These are phyloP conservation scores for Cyclospora cayetanensis DNA, from an alignment of 169 alveolate genomes.

Conservation along the genomic window DNA sequence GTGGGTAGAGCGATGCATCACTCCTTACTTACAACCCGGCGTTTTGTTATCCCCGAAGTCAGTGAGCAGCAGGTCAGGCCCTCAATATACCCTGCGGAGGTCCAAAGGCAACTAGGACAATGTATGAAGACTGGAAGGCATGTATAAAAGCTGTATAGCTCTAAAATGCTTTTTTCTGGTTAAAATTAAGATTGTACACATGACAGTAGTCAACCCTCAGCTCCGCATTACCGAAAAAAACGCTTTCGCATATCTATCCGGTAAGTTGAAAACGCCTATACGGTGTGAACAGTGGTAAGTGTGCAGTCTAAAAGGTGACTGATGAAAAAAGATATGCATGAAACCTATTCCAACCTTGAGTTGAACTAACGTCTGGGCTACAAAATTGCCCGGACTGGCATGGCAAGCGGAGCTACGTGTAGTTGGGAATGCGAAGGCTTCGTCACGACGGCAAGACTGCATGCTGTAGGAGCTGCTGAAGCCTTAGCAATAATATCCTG, in stretches of 20 bases:
- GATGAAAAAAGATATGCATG: too few species aligned
- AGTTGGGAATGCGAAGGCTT: too few species aligned
- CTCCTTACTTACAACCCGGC: neutral
- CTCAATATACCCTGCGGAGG: neutral
- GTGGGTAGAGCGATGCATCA: conserved; percentile 46
- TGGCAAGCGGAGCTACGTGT: too few species aligned
- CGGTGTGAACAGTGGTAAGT: too few species aligned
- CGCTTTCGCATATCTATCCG: neutral
- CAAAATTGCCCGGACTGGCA: too few species aligned
- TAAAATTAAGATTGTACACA: neutral
- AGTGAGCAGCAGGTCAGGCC: neutral
- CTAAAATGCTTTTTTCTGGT: neutral
- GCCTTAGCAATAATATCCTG: too few species aligned
- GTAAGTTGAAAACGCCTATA: too few species aligned
- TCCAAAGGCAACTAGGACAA: neutral
- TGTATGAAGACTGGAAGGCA: conserved; percentile 29
- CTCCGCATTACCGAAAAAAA: neutral
- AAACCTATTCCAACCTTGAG: too few species aligned
- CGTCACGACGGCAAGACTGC: too few species aligned
- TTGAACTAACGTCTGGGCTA: too few species aligned
- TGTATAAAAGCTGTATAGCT: neutral
- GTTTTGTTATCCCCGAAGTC: neutral
- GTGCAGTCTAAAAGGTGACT: too few species aligned
- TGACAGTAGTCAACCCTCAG: neutral
- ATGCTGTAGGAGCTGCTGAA: too few species aligned